Evolutionary conservation across 495 filamentous ascomycete species (phyloP).

Genomic region (Podospora fimiseda): DNA sequence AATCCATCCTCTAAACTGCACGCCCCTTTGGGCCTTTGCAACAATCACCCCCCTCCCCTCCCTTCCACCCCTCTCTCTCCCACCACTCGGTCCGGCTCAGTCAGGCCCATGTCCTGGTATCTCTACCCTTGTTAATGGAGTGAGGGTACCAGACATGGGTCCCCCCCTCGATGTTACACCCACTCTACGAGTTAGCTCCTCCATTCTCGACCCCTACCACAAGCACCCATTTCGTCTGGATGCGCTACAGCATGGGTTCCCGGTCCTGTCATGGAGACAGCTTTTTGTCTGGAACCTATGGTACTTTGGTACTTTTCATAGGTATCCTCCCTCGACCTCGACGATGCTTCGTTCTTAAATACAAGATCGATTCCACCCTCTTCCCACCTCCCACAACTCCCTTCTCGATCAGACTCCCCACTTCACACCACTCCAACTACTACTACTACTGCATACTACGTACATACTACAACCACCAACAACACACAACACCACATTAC

Average conservation of each 20-base stretch:
- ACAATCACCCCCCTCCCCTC: not conserved
- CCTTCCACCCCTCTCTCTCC: not conserved
- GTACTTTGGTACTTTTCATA: too few species aligned
- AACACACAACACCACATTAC: not conserved
- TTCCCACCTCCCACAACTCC: not conserved
- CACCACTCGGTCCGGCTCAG: not conserved
- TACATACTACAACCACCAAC: not conserved
- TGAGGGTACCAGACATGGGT: constrained; percentile 7
- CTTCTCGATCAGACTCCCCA: constrained; percentile 6
- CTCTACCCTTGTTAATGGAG: not conserved
- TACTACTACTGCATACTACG: not conserved
- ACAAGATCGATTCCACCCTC: constrained; percentile 18
- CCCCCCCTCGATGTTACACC: not conserved
- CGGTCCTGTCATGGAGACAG: constrained; percentile 13
- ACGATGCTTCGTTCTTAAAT: constrained; percentile 21
- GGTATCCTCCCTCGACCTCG: constrained; percentile 3
- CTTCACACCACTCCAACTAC: not conserved
- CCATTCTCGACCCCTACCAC: constrained; percentile 17
- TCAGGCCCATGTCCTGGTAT: not conserved
- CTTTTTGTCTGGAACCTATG: constrained; percentile 12
- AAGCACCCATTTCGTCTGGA: constrained; percentile 12
- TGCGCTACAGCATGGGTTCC: constrained; percentile 22
- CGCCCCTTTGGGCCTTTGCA: too few species aligned
- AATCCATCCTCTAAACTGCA: too few species aligned
- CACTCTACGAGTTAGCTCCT: constrained; percentile 6